Evolutionary conservation across 2,329 filamentous ascomycete species (phyloP), one percentile per base, ranked within the genome.

Genomic region (Xylariomycetidae sp.): DNA sequence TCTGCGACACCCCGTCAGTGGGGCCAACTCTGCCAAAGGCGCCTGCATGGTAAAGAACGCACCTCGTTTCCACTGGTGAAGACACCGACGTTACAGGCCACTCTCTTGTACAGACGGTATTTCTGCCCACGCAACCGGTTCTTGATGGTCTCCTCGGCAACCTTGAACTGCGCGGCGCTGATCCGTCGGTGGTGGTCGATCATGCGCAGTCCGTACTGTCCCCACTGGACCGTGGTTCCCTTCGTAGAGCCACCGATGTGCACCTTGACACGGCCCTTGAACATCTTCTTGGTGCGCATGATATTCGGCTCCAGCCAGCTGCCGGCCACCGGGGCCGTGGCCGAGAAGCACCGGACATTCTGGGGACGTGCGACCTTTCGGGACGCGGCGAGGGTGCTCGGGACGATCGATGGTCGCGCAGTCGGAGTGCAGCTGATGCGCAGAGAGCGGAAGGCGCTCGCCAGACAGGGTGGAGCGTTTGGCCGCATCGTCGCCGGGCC

Each of bases 201-300:
- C 80, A 98, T 92, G 37, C 92, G 85, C 48, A 98, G 68, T 7
- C 92, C 92, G 57, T 89, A 98, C 60, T 96, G 89, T 35, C 92
- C 92, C 87, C 88, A 96, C 37, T 93, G 79, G 14, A 98, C 84
- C 0, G 90, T 96, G 22, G 92, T 98, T 48, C 92, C 92, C 59
- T 93, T 88, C 22, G 75, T 80, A 35, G 85, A 93, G 40, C 92
- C 92, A 42, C 92, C 92, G 0, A 89, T 98, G 16, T 85, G 76
- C 30, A 96, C 88, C 50, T 87, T 79, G 31, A 85, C 82, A 2
- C 88, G 78, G 24, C 90, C 92, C 66, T 95, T 95, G 48, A 88
- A 89, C 70, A 93, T 94, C 60, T 85, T 86, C 54, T 79, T 82
- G 57, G 87, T 89, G 45, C 85, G 78, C 50, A 81, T 62, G 42